These are phyloP conservation scores for Pestalotiopsis sp. DNA, from an alignment of 2,329 filamentous ascomycete genomes.

Conservation along the genomic window DNA sequence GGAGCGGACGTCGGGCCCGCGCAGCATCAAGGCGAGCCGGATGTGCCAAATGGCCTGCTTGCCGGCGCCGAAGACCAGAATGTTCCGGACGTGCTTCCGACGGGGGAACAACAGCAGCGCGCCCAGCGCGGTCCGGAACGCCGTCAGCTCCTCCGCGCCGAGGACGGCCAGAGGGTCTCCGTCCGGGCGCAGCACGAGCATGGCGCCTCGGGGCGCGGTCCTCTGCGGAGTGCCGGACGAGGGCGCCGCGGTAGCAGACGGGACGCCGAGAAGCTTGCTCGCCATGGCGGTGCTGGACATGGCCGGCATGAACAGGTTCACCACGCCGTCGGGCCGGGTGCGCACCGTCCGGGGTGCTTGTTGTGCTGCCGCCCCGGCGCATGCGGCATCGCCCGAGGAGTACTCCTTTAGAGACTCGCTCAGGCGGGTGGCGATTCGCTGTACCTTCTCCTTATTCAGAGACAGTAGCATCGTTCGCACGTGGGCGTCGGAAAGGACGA, in stretches of 20 bases:
- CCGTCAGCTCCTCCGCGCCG: slow-evolving; percentile 69
- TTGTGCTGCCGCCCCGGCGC: not conserved
- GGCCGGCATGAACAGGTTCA: slow-evolving; percentile 4
- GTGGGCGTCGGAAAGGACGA: not conserved
- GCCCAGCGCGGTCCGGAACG: slow-evolving; percentile 68
- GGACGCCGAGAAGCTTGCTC: not conserved
- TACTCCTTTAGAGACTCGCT: not conserved
- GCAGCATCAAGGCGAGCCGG: slow-evolving; percentile 62
- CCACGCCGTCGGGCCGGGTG: not conserved
- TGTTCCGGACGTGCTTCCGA: slow-evolving; percentile 23
- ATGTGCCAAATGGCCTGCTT: slow-evolving; percentile 75
- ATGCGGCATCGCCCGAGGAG: not conserved
- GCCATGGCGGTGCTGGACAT: not conserved
- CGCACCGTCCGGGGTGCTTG: not conserved
- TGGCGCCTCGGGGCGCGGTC: slow-evolving; percentile 34
- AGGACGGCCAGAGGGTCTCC: slow-evolving; percentile 53
- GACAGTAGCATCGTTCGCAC: not conserved
- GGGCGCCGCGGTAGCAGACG: not conserved
- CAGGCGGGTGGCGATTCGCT: not conserved
- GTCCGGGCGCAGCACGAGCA: slow-evolving; percentile 14
- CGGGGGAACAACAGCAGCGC: slow-evolving; percentile 59
- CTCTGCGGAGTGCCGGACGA: not conserved
- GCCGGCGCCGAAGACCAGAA: slow-evolving; percentile 71
- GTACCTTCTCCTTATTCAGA: not conserved
- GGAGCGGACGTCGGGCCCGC: slow-evolving; percentile 25